These are phyloP conservation scores for Marchantia polymorpha DNA, from an alignment of 225 moss, liverwort and hornwort genomes.

Conservation along the genomic window DNA sequence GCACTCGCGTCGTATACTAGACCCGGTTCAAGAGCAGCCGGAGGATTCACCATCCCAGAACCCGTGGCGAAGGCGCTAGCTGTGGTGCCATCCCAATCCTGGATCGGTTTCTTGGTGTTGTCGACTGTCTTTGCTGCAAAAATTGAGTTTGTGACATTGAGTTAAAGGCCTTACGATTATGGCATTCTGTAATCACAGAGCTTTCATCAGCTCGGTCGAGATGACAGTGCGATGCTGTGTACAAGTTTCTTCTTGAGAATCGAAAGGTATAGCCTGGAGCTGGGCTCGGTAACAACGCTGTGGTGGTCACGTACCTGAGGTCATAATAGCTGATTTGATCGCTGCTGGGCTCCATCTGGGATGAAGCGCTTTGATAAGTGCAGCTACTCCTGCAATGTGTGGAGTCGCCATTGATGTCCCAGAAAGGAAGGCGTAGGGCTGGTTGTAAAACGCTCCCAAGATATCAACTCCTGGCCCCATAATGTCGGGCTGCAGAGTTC, in stretches of 20 bases:
- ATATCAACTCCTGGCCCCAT: constrained; percentile 67
- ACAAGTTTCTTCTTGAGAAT: too few relatives aligned
- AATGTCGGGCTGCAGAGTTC: constrained; percentile 57
- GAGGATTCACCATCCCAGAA: constrained; percentile 14
- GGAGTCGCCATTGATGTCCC: constrained; percentile 89
- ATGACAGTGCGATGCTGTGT: too few relatives aligned
- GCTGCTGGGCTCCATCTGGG: constrained; percentile 66
- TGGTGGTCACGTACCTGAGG: constrained; percentile 2
- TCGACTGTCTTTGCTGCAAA: constrained; percentile 50
- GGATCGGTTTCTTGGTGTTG: constrained; percentile 41
- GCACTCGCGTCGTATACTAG: constrained; percentile 15
- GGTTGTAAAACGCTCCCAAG: constrained; percentile 46
- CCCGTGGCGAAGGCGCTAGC: constrained; percentile 17
- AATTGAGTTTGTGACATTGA: constrained; percentile 1
- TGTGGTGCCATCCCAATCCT: constrained; percentile 34
- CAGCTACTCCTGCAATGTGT: constrained; percentile 73
- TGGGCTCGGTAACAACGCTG: too few relatives aligned
- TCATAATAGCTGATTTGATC: constrained; percentile 52
- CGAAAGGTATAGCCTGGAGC: too few relatives aligned
- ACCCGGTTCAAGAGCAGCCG: constrained; percentile 17
- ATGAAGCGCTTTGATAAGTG: constrained; percentile 54
- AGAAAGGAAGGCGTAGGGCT: constrained; percentile 1
- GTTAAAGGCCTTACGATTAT: background rate
- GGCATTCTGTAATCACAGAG: background rate
- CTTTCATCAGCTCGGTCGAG: too few relatives aligned